Conservation (phyloP, 768 basidiomycete genomes). For the Botryobasidium botryosum region DNA sequence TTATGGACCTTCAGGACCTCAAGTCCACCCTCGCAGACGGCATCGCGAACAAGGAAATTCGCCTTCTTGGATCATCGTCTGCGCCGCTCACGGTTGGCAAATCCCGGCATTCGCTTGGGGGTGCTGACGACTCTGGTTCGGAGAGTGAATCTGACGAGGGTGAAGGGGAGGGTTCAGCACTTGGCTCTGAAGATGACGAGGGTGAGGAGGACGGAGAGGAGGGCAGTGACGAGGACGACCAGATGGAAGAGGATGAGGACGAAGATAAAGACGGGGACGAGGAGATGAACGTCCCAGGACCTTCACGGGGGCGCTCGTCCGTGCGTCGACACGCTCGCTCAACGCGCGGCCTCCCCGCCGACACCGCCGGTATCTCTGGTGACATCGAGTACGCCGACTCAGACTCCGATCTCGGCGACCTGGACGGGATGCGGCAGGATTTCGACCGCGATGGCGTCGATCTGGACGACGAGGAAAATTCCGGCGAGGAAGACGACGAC, state of each 20-base stretch:
- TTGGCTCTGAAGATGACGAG: slow-evolving; percentile 18
- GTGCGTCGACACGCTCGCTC: slow-evolving; percentile 27
- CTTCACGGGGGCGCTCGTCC: slow-evolving; percentile 28
- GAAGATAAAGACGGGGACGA: slow-evolving; percentile 11
- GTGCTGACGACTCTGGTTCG: slow-evolving; percentile 21
- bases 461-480: slow-evolving; percentile 29
- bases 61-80: slow-evolving; percentile 68
- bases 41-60: slow-evolving; percentile 65
- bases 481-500: slow-evolving; percentile 25
- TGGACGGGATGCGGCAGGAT: slow-evolving; percentile 23
- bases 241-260: slow-evolving; percentile 18
- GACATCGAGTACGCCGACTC: slow-evolving; percentile 58
- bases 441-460: slow-evolving; percentile 33
- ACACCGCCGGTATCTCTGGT: slow-evolving; percentile 22
- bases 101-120: slow-evolving; percentile 15
- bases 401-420: slow-evolving; percentile 49
- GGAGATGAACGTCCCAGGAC: slow-evolving; percentile 5
- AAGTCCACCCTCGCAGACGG: slow-evolving; percentile 65
- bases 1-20: slow-evolving; percentile 88
- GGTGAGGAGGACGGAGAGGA: slow-evolving; percentile 19
- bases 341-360: slow-evolving; percentile 25
- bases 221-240: slow-evolving; percentile 17
- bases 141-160: slow-evolving; percentile 23
- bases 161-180: slow-evolving; percentile 15
- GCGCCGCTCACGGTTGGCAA: slow-evolving; percentile 37